A percentile compares a stretch with the other conserved stretches of the same genome.
Evolutionary conservation across 2,329 filamentous ascomycete genomes (phyloP).

Genomic region (Rachicladosporium sp.): DNA sequence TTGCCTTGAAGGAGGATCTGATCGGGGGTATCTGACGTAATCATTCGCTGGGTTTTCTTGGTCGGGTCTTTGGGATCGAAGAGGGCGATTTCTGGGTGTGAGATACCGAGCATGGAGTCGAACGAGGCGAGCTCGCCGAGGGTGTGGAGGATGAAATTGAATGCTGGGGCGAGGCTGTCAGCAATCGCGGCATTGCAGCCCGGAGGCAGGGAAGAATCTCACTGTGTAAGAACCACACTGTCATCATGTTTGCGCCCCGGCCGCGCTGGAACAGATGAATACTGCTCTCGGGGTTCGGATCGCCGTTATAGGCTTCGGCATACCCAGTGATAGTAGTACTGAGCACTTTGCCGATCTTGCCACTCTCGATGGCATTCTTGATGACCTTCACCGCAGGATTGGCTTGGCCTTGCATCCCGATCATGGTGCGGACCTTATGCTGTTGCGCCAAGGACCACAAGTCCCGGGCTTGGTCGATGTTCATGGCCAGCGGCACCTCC

Average conservation of each 20-base stretch:
- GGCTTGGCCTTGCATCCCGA: constrained; percentile 37
- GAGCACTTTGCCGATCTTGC: constrained; percentile 33
- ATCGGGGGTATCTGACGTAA: constrained; percentile 29
- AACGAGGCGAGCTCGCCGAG: constrained; percentile 13
- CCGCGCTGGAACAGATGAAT: too few relatives aligned
- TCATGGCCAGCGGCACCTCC: constrained; percentile 39
- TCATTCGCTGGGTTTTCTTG: constrained; percentile 24
- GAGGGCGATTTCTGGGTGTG: constrained; percentile 31
- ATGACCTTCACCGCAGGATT: constrained; percentile 30
- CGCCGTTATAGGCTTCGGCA: too few relatives aligned
- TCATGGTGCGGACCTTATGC: constrained; percentile 31
- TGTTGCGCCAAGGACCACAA: constrained; percentile 29
- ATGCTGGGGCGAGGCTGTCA: too few relatives aligned
- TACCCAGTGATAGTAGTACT: constrained; percentile 15
- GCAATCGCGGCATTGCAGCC: too few relatives aligned
- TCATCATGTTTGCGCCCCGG: too few relatives aligned
- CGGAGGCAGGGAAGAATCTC: too few relatives aligned
- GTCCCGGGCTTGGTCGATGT: constrained; percentile 30
- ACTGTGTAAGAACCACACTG: too few relatives aligned
- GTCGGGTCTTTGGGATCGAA: constrained; percentile 22
- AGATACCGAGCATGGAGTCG: constrained; percentile 32
- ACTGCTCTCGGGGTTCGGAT: too few relatives aligned
- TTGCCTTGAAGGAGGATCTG: constrained; percentile 29
- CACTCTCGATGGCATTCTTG: constrained; percentile 30
- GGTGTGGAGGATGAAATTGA: not conserved